Evolutionary conservation across 1,284 basidiomycete genomes (phyloP), one percentile per base, ranked within the genome.

Genomic region (Omphalotus olearius): DNA sequence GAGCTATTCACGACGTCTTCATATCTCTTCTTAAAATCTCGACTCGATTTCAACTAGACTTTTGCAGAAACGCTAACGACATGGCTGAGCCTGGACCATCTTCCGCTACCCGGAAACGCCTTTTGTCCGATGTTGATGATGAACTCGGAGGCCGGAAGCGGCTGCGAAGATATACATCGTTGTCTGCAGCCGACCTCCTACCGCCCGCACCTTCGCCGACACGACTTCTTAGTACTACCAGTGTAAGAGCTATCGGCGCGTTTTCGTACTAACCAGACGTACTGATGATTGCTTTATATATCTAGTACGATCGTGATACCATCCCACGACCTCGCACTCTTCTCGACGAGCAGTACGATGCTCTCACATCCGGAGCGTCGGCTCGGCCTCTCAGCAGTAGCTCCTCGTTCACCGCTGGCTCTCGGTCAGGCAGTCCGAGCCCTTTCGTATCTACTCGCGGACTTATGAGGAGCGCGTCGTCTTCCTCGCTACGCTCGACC

Each of bases 391-490:
- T 45, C n/a, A 30, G 47, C 39, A 39, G 47, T 26, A 41, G 38
- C 25, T 49, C 47, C 4, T 49, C 47, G 6, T 42, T 49, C 39
- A 49, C 47, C 14, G 39, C 40, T n/a, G 20, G 36, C 37, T 20
- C 37, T 33, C 42, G 46, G 28, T 35, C 23, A 33, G 51, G 28
- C 7, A 47, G 51, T 48, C 51, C 51, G 6, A 53, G 51, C 28
- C 45, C 45, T 28, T 47, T 47, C 30, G 45, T 50, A 3, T 36
- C 39, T n/a, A 33, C 17, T 45, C 52, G 47, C 14, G 62, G 58
- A 17, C 59, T 72, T 6, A 67, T 69, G 57, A 64, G 70, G 26
- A 70, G 65, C 51, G 65, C 66, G 16, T 72, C 70, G 3, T 63
- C 61, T 7, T 65, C 68, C 3, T 69, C 68, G 1, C 58, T 69